phyloP scores from a whole-genome alignment of 495 filamentous ascomycete species.

The Clavariopsis aquatica region DNA sequence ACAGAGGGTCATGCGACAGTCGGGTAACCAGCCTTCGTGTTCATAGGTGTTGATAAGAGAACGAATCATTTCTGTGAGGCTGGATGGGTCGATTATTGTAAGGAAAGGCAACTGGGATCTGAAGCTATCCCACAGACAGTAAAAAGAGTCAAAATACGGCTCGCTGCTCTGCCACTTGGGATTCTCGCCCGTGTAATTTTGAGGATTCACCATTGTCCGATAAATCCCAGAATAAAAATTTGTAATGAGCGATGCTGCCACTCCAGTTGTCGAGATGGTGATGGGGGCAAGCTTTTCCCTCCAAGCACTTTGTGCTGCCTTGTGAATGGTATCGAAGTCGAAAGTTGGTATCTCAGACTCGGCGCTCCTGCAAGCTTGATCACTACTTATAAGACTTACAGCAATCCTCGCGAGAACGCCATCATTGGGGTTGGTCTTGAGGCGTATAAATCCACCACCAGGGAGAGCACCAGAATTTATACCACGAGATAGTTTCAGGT shows the following conservation, averaged over 20 bases:
- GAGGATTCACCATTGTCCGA: constrained; percentile 39
- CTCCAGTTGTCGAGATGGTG: constrained; percentile 22
- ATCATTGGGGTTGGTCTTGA: constrained; percentile 18
- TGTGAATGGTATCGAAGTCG: constrained; percentile 31
- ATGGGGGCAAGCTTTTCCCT: constrained; percentile 37
- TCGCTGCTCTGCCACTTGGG: constrained; percentile 32
- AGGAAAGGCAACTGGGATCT: constrained; percentile 38
- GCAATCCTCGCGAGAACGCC: constrained; percentile 34
- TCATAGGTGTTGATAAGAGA: constrained; percentile 37
- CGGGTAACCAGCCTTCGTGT: constrained; percentile 39
- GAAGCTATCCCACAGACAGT: constrained; percentile 39
- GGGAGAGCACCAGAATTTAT: constrained; percentile 39
- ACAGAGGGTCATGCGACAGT: constrained; percentile 39
- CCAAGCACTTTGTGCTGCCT: constrained; percentile 33
- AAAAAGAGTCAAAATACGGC: constrained; percentile 41
- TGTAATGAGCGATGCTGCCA: constrained; percentile 20
- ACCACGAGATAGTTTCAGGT: constrained; percentile 30
- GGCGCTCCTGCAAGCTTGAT: constrained; percentile 36
- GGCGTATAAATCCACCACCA: constrained; percentile 37
- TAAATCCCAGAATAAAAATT: constrained; percentile 42
- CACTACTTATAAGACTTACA: constrained; percentile 37
- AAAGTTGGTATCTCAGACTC: constrained; percentile 39
- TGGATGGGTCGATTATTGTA: constrained; percentile 32
- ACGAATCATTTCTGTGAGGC: constrained; percentile 36
- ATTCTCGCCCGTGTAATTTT: constrained; percentile 41